A percentile compares a stretch with the other conserved stretches of the same genome.
These are phyloP conservation scores for Babjeviella inositovora DNA, from an alignment of 805 yeast species.

Conservation along the genomic window DNA sequence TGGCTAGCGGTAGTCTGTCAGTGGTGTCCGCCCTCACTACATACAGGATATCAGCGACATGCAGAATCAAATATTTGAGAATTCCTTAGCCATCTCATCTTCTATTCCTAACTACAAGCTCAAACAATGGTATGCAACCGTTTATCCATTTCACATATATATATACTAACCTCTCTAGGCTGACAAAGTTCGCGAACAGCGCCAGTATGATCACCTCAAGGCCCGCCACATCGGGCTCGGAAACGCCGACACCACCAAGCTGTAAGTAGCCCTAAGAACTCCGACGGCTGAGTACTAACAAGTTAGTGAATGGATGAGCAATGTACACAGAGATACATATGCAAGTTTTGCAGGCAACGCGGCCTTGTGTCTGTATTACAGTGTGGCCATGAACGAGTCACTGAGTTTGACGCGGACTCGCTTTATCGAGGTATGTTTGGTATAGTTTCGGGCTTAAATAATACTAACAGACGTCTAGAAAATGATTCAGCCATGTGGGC, in stretches of 20 bases:
- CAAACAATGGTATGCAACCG: too few species aligned
- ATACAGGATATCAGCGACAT: too few species aligned
- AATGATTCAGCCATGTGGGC: slow-evolving; percentile 11
- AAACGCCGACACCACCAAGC: slow-evolving; percentile 45
- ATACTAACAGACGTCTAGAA: too few species aligned
- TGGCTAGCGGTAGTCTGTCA: too few species aligned
- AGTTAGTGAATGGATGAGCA: slow-evolving; percentile 44
- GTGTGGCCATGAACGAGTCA: slow-evolving; percentile 31
- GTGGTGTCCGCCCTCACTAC: too few species aligned
- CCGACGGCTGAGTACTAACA: neutral
- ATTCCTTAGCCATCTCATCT: too few species aligned
- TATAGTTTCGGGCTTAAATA: too few species aligned
- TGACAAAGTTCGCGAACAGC: slow-evolving; percentile 47
- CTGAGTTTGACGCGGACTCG: slow-evolving; percentile 12
- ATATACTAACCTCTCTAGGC: slow-evolving; percentile 20
- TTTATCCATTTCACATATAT: too few species aligned
- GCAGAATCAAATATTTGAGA: too few species aligned
- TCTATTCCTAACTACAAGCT: too few species aligned
- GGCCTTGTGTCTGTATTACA: slow-evolving; percentile 30
- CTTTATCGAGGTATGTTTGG: too few species aligned
- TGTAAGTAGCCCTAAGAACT: neutral
- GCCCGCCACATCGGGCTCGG: slow-evolving; percentile 66
- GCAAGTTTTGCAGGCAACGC: slow-evolving; percentile 48
- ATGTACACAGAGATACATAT: slow-evolving; percentile 51
- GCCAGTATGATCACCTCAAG: slow-evolving; percentile 36